Evolutionary conservation across 352 stramenopile species (phyloP), one percentile per base, ranked within the genome.

Genomic region (Globisporangium perplexum): DNA sequence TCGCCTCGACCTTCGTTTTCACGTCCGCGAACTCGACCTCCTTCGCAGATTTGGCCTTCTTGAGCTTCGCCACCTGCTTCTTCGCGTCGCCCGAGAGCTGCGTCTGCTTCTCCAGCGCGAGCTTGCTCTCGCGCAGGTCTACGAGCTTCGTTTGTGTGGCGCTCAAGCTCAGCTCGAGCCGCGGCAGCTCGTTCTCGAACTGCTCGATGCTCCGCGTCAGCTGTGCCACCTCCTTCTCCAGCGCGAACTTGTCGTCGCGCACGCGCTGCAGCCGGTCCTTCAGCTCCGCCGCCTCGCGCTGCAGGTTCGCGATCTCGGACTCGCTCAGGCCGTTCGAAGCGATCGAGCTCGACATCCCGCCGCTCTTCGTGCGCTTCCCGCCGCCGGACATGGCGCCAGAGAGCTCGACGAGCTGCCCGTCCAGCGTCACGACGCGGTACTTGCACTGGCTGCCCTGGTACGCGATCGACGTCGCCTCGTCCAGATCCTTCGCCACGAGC

Each of bases 341-440:
- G 44, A 94, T 68, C 5, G 77, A 80, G 36, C 72, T 91, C 12
- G 77, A 90, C 94, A 99, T 98, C n/a, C 94, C 92, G 20, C 96
- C 96, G 28, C 84, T 95, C 33, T 89, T 79, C 22, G 95, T 86
- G 30, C 68, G 74, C 33, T 96, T 98, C 23, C 98, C 98, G 69
- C 98, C 98, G 53, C 98, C 98, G 5, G 94, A 96, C 98, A 99
- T 99, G 7, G 98, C 98, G 50, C 98, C 98, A n/a, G 89, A 98
- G 39, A 95, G 95, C 50, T 99, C 97, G 36, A 99, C 98, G 2
- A 99, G 64, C 60, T 99, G 89, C 7, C 98, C 98, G 53, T 97
- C 86, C 2, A 97, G 55, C 4, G 98, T 99, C n/a, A 99, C 98
- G 17, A 99, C 96, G 54, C 97, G 90, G 72, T 95, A 98, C 59